Base-by-base conservation (phyloP, 345 rosid genomes). In the Eucalyptus pumila region DNA sequence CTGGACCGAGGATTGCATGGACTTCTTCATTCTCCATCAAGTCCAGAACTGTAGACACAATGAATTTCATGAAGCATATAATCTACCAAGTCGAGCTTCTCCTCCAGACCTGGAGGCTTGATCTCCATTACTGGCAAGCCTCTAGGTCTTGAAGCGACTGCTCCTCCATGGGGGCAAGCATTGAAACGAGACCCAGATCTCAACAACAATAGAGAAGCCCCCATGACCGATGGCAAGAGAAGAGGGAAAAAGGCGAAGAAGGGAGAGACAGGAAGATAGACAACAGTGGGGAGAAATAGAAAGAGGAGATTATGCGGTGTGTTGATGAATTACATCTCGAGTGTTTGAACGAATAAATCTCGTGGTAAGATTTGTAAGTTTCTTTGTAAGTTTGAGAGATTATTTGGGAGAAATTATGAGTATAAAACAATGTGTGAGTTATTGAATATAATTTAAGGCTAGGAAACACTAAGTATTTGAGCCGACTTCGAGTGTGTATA, bases 401-500 rank as follows among this genome's bases (percentile, higher is more conserved):
- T 62, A 3, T 62, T 62, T 62, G 69, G 1, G 16, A 62, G 32
- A 2, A 30, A 62, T 62, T 30, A 62, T 12, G 8, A 62, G 16
- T 13, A 62, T 62, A 27, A 62, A 62, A 12, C 0, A 27, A 2
- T 30, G 15, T 3, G 69, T 27, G 32, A 62, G 69, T 62, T 62
- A 30, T 62, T 62, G 15, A 13, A 62, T 27, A 27, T 27, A 62
- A 12, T 62, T 62, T 2, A 0, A 27, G 8, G 69, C 8, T 62
- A 30, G 15, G 34, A 62, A 62, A 62, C 4, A 13, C 8, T 62
- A 6, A 30, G 0, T 62, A 9, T 27, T 13, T 62, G 9, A 62
- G 4, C 30, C n/a, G 8, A 60, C 14, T n/a, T 60, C 32, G 7
- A 60, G 7, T 60, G 4, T 62, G 0, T 4, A 0, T 30, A 1